Base-by-base conservation (phyloP, 2,329 filamentous ascomycete genomes). In the Penicillium psychrosexuale region DNA sequence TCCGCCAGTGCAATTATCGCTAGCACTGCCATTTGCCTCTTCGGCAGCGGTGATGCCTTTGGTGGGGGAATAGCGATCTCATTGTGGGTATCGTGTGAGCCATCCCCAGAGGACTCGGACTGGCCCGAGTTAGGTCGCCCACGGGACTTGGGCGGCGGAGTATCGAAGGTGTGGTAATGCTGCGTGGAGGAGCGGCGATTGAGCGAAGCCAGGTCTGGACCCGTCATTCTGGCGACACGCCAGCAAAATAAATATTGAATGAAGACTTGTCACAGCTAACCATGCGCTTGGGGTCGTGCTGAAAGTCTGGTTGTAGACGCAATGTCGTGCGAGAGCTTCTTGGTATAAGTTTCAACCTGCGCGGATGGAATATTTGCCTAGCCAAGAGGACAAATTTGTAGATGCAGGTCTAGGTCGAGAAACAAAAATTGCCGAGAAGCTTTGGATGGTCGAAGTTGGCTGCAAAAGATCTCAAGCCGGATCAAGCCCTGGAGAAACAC, bases 1-100 rank as follows among this genome's bases (percentile, higher is more conserved):
- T 99, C 94, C 51, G 90, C 89, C 22, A 99, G 81, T 7, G 92
- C 92, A 57, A 99, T 89, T 61, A 97, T 77, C 1, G 93, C 93
- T 33, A 99, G 79, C 12, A 97, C 83, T 5, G 86, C 82, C 57
- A 99, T 86, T 77, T 97, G 94, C 62, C 81, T 85, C 61, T 85
- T 84, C 0, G 94, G 94, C 17, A 99, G 76, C 0, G 93, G 92
- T 1, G 90, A 90, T 61, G 84, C 55, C 3, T 50, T 28, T 27
- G 48, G 50, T 1, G 60, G 34, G 15, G 58, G 50, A 27, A 67
- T 50, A 33, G 46, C 57, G 24, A 60, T 47, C 8, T 71, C 70
- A 62, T 69, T 57, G 31, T 65, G 60, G 11, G 58, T 58, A 11
- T 64, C 58, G 40, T 68, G 55, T 22, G 68, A 65, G 12, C 62